Percentiles rank a stretch among this genome's conserved stretches.
Evolutionary conservation across 2,329 filamentous ascomycete species (phyloP).

Genomic region (Ciborinia camelliae): DNA sequence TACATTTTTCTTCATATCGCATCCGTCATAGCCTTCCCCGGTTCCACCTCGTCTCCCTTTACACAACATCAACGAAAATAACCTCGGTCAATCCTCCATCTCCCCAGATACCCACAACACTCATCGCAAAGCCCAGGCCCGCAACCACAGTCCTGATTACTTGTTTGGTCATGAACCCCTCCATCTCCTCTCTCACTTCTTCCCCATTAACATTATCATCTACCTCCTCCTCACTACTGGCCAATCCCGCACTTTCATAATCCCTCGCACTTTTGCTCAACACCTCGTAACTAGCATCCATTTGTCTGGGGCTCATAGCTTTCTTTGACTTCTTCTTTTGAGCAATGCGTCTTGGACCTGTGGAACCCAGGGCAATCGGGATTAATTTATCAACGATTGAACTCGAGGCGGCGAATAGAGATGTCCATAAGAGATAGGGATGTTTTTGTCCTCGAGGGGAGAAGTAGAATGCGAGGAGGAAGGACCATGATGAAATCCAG

Average conservation of each 20-base stretch:
- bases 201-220: constrained; percentile 54
- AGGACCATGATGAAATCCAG: constrained; percentile 64
- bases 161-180: constrained; percentile 53
- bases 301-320: constrained; percentile 33
- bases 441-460: constrained; percentile 74
- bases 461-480: constrained; percentile 73
- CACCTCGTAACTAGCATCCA: constrained; percentile 72
- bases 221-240: constrained; percentile 48
- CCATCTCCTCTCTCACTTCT: constrained; percentile 55
- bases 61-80: constrained; percentile 27
- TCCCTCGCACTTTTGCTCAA: constrained; percentile 46
- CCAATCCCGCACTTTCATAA: constrained; percentile 47
- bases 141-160: constrained; percentile 52
- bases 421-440: constrained; percentile 87
- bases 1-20: background rate
- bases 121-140: constrained; percentile 57
- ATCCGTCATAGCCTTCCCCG: background rate
- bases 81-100: constrained; percentile 47
- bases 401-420: constrained; percentile 59
- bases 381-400: constrained; percentile 41
- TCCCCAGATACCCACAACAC: constrained; percentile 64
- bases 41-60: background rate
- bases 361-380: constrained; percentile 16
- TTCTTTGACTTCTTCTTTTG: constrained; percentile 30
- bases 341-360: constrained; percentile 10